Base-by-base conservation (phyloP, 176 grass and related monocot species). In the Dactylis glomerata region DNA sequence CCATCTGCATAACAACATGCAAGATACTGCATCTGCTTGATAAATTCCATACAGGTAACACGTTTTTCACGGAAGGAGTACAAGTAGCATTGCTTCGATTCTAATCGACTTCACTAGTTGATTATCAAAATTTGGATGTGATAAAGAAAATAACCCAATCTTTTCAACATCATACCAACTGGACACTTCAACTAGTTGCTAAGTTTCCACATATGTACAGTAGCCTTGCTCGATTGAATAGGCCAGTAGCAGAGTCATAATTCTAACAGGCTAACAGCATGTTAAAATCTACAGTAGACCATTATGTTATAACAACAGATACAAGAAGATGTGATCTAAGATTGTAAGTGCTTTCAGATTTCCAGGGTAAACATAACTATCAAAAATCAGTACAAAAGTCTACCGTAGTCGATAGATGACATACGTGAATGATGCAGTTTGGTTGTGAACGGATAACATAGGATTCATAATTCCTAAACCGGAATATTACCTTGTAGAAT, bases 401-500 rank as follows among this genome's bases (percentile, higher is more conserved):
- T 83, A 79, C 30, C 55, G 68, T 37, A 58, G 17, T 14, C 6
- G 14, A 69, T 68, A 64, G 13, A 82, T 44, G 76, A 86, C 8
- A 47, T 15, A 20, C 44, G 31, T 17, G 33, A 37, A 50, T 26
- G 65, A 40, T 77, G 23, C n/a, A 65, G 7, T 54, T 67, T 76
- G 41, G 23, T 16, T 77, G 57, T 52, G 30, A 22, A 52, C 26
- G n/a, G 73, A 68, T 24, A 17, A 64, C 14, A 5, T 13, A 31
- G 26, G 3, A 17, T 17, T 64, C 28, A 15, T 19, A 75, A 80
- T 3, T 76, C 61, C 31, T 69, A 80, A 41, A 62, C 58, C 23
- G 61, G 14, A n/a, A 82, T 20, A 23, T 81, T 81, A 81, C 81
- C 68, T 91, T 84, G 31, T 75, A 68, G 11, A 80, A 80, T 47